Base-by-base conservation (phyloP, 108 stramenopile genomes). In the Cylindrotheca closterium region DNA sequence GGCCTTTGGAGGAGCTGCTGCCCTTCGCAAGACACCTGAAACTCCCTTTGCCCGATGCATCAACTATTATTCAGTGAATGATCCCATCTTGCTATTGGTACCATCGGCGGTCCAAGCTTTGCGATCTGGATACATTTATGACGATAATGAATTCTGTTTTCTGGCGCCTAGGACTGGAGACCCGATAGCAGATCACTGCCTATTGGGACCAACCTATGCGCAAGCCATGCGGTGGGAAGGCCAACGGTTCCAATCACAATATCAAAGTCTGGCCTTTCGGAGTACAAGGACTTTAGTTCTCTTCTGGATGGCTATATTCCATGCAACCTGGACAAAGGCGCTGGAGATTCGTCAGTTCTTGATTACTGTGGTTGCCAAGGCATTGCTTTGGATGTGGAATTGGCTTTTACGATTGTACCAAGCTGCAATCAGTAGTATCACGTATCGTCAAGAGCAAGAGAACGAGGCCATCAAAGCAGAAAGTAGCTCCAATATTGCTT, bases 51-150 rank as follows among this genome's bases (percentile, higher is more conserved):
- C 68, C 10, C 71, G 94, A 59, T 89, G 89, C 46, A 75, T 95
- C 47, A 95, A 95, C 57, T 95, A 95, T 37, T 95, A 95, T 60
- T 73, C 88, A 1, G 79, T 92, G 31, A 95, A 95, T 61, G 94
- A 95, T 75, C 94, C 94, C 8, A 71, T 95, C 50, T 60, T 95
- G 29, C 82, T 81, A 55, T 68, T 94, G 0, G 88, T 88, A 3
- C 93, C 94, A 1, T 60, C 55, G 26, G 93, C 90, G 1, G 81
- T 72, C 26, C 81, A 81, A 51, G 86, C 89, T 4, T 62, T 94
- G 8, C 82, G 80, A 60, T 82, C 81, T 15, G 92, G 92, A 29
- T 81, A 83, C 65, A 59, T 74, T 10, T 63, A 46, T n/a, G 66
- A 78, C 58, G 62, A 79, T 12, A n/a, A n/a, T n/a, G 83, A 88